A percentile compares a stretch with the other conserved stretches of the same genome.
Conservation (phyloP, 805 yeast genomes). For the Lipomyces lipofer region DNA sequence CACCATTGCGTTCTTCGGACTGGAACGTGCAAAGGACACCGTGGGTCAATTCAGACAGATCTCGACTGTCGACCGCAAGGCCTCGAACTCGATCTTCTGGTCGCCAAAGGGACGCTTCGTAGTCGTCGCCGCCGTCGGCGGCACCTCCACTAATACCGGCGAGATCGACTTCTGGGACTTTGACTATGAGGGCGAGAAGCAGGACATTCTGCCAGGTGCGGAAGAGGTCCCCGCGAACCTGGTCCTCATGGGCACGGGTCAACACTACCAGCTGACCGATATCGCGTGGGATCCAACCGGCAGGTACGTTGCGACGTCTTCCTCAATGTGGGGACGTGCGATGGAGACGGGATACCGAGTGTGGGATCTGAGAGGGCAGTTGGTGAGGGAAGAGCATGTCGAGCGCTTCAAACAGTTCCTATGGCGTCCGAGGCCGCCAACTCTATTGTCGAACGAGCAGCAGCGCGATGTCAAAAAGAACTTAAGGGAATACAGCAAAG, state of each 20-base stretch:
- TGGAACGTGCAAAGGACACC: conserved; percentile 60
- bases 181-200: conserved; percentile 70
- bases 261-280: conserved; percentile 76
- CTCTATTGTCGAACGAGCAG: conserved; percentile 72
- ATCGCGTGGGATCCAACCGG: conserved; percentile 96
- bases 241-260: conserved; percentile 61
- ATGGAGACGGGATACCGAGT: conserved; percentile 89
- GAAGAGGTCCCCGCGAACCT: conserved; percentile 58
- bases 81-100: conserved; percentile 75
- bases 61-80: conserved; percentile 59
- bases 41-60: conserved; percentile 60
- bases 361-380: conserved; percentile 78
- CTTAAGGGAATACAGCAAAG: conserved; percentile 83
- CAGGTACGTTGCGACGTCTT: conserved; percentile 83
- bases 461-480: conserved; percentile 88
- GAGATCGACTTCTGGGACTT: conserved; percentile 84
- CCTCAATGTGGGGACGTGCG: conserved; percentile 79
- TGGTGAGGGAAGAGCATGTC: conserved; percentile 70
- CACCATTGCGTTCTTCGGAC: conserved; percentile 75
- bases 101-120: conserved; percentile 92
- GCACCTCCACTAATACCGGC: conserved; percentile 49
- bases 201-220: conserved; percentile 40
- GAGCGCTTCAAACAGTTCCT: conserved; percentile 84
- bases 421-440: conserved; percentile 97
- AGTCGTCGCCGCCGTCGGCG: conserved; percentile 49